Evolutionary conservation across 2,329 filamentous ascomycete species (phyloP), one percentile per base, ranked within the genome.

Genomic region (Aspergillus jensenii): DNA sequence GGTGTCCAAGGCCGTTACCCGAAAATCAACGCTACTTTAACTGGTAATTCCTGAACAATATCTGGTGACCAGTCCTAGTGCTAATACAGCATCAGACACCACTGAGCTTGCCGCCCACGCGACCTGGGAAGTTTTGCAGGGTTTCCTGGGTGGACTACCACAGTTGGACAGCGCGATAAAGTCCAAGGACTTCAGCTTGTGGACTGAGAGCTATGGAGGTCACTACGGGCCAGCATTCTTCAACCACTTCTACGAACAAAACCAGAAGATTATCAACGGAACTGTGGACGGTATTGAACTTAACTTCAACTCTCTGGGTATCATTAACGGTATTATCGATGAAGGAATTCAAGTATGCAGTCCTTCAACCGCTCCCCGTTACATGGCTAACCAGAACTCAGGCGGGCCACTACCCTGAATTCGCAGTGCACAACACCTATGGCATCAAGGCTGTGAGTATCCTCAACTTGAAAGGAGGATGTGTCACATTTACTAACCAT

Each of bases 241-340:
- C 71, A 77, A 79, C 55, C 80, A 84, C 68, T 86, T 87, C 68
- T 77, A 83, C 53, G 74, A 84, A 21, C 81, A 87, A 63, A 87
- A 86, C 60, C 68, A 79, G 50, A 74, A 78, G 55, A 85, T 87
- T 61, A 65, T 74, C 45, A 82, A 81, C 35, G 82, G 82, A 4
- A 75, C 70, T 2, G 69, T 74, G 23, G 68, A 76, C 0, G 83
- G 83, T 12, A 76, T 81, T 25, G 71, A 78, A 14, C 76, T 86
- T 5, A 78, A 82, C 48, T 81, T 84, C 69, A 81, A 83, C 62
- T 79, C 80, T 0, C 74, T 84, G 23, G 79, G 83, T 2, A 80
- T 85, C 33, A 81, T 81, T 40, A 85, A 85, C 59, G 82, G 81
- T 3, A 82, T 85, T 64, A 81, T 85, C 64, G 80, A 82, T 23